A percentile compares a stretch with the other conserved stretches of the same genome.
These are phyloP conservation scores for Syzygium aqueum DNA, from an alignment of 345 rosid genomes.

Conservation along the genomic window DNA sequence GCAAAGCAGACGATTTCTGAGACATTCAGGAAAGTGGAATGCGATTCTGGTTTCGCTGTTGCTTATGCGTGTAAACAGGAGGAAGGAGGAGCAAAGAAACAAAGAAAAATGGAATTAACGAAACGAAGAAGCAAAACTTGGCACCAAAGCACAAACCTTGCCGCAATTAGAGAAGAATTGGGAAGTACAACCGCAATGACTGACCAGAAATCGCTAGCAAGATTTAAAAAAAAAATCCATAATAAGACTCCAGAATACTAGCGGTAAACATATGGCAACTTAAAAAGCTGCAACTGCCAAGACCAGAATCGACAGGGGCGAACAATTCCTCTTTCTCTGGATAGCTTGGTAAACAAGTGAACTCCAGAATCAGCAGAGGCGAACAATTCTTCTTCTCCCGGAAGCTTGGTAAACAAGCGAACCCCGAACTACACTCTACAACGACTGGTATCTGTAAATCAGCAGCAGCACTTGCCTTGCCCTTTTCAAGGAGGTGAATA, in stretches of 20 bases:
- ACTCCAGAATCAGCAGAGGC: not conserved
- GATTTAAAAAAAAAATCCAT: not conserved
- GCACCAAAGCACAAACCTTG: not conserved
- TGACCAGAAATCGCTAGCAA: not conserved
- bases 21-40: not conserved
- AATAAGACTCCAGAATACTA: not conserved
- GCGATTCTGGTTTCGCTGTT: not conserved
- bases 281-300: not conserved
- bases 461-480: not conserved
- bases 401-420: not conserved
- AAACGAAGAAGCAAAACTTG: not conserved
- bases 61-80: not conserved
- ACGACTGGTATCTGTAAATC: not conserved
- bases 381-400: not conserved
- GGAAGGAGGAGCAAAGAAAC: not conserved
- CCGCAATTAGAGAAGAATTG: not conserved
- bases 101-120: not conserved
- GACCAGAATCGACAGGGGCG: not conserved
- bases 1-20: not conserved
- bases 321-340: not conserved
- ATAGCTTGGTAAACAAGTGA: not conserved
- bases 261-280: not conserved
- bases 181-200: not conserved
- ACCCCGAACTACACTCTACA: not conserved
- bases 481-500: not conserved